Base-by-base conservation (phyloP, 148 eudicot species). In the Cornus florida region DNA sequence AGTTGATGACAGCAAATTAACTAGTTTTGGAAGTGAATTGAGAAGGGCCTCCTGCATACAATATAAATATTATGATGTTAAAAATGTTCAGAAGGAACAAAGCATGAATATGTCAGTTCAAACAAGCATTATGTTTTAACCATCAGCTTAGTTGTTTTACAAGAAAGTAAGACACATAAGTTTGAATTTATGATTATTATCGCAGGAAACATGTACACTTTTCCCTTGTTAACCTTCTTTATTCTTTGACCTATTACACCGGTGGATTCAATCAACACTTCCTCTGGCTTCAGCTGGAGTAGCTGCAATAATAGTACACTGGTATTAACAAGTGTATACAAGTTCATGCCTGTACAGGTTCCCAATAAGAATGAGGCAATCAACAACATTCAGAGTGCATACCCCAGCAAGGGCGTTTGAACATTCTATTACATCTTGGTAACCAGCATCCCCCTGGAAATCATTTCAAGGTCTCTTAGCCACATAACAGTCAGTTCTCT, bases 241-340 rank as follows among this genome's bases (percentile, higher is more conserved):
- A 96, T 96, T 82, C 99, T 85, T 79, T 96, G 93, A 41, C 99
- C 99, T 74, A 96, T 96, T 66, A 96, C 99, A 78, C 99, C 99
- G 7, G 99, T 96, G 75, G 99, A 96, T 86, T 96, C 99, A 74
- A 96, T 91, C 84, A 96, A 85, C 68, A 96, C 90, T 77, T 94
- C 91, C 28, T 86, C 91, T 74, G 90, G 86, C 74, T 73, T 89
- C 72, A 96, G 82, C 53, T 86, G 87, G 53, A 96, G 92, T 71
- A 93, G 81, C 99, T 96, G 82, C 81, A 79, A 70, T 6, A 69
- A 72, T 3, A 43, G 53, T 38, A 32, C 69, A 66, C 68, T 22
- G 53, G 53, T 23, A 84, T 64, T 28, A 19, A 57, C 6, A 41
- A 71, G 57, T 41, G 19, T 28, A 71, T 38, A 77, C 66, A 76